phyloP scores from a whole-genome alignment of 345 rosid species.

The Linum usitatissimum region DNA sequence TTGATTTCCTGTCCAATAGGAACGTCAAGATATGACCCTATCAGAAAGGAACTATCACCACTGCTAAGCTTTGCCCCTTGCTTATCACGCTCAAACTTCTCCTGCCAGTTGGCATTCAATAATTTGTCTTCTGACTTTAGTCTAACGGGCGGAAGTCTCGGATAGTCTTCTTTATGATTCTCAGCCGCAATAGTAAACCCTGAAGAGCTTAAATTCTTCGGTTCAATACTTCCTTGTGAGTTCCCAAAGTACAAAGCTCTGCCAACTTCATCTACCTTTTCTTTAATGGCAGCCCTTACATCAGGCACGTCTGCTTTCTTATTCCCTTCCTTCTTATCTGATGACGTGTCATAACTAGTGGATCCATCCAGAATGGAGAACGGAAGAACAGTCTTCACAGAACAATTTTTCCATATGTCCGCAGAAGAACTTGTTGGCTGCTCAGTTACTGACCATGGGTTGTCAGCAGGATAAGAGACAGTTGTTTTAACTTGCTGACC shows the following conservation, averaged over 20 bases:
- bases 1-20: slow-evolving; percentile 87
- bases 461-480: slow-evolving; percentile 26
- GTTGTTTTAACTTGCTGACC: slow-evolving; percentile 31
- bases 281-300: slow-evolving; percentile 51
- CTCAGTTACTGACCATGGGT: slow-evolving; percentile 42
- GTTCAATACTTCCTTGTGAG: slow-evolving; percentile 40
- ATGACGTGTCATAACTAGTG: slow-evolving; percentile 31
- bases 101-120: slow-evolving; percentile 64
- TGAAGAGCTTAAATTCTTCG: slow-evolving; percentile 32
- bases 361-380: slow-evolving; percentile 44
- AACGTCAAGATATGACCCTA: slow-evolving; percentile 87
- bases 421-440: slow-evolving; percentile 33
- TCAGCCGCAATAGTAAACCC: slow-evolving; percentile 48
- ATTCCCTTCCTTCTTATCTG: slow-evolving; percentile 63
- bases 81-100: slow-evolving; percentile 67
- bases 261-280: slow-evolving; percentile 90
- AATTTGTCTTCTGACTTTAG: slow-evolving; percentile 86
- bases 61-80: slow-evolving; percentile 38
- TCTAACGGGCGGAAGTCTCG: slow-evolving; percentile 93
- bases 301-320: slow-evolving; percentile 43
- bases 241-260: slow-evolving; percentile 65
- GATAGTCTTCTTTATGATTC: slow-evolving; percentile 68
- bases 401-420: slow-evolving; percentile 66
- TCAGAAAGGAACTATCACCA: slow-evolving; percentile 55
- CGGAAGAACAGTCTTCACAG: slow-evolving; percentile 65